phyloP scores from a whole-genome alignment of 2,329 filamentous ascomycete genomes.

The Aspergillus floridensis region DNA sequence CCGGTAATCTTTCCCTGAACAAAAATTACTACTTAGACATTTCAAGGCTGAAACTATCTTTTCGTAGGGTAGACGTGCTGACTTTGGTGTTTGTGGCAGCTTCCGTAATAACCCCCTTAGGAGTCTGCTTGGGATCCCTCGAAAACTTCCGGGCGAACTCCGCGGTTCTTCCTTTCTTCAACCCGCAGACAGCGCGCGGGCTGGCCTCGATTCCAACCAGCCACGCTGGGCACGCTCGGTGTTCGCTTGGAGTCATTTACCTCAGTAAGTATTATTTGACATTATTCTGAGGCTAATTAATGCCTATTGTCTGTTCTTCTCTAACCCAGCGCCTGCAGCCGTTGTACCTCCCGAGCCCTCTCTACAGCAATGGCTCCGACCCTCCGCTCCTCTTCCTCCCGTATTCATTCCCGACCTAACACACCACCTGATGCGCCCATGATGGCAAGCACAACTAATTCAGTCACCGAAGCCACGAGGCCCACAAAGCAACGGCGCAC shows the following conservation, averaged over 20 bases:
- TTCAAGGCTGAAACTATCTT: not conserved
- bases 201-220: conserved; percentile 31
- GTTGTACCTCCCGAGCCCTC: conserved; percentile 21
- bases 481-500: conserved; percentile 35
- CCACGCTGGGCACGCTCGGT: conserved; percentile 31
- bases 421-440: conserved; percentile 26
- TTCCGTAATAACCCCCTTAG: conserved; percentile 24
- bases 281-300: not conserved
- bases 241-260: conserved; percentile 24
- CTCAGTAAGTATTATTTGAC: conserved; percentile 22
- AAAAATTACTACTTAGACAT: conserved; percentile 5
- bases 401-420: conserved; percentile 32
- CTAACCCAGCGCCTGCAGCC: conserved; percentile 24
- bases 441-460: conserved; percentile 20
- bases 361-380: conserved; percentile 34
- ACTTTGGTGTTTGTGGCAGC: conserved; percentile 18
- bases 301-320: conserved; percentile 9
- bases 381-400: conserved; percentile 34
- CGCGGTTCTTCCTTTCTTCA: conserved; percentile 27
- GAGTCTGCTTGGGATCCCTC: conserved; percentile 28
- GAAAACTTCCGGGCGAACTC: conserved; percentile 29
- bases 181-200: conserved; percentile 32
- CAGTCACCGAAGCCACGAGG: conserved; percentile 29
- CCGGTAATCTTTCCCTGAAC: not conserved
- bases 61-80: conserved; percentile 4